A percentile compares a stretch with the other conserved stretches of the same genome.
These are phyloP conservation scores for Suillus discolor DNA, from an alignment of 768 basidiomycete genomes.

Conservation along the genomic window DNA sequence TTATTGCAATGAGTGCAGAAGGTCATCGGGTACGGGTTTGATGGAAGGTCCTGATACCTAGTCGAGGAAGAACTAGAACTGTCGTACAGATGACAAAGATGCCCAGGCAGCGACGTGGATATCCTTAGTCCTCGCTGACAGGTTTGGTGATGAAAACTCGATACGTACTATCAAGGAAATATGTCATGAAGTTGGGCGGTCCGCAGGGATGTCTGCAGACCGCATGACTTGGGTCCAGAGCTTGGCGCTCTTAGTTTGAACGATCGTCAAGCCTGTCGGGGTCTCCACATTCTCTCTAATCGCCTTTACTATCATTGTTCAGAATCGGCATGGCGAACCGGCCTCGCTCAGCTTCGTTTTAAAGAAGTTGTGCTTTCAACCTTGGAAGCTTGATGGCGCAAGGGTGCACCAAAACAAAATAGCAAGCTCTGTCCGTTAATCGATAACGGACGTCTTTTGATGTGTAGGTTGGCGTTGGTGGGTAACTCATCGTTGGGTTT, in stretches of 20 bases:
- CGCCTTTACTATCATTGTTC: conserved; percentile 74
- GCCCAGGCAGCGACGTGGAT: conserved; percentile 21
- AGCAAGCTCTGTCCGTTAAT: conserved; percentile 65
- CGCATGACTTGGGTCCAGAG: conserved; percentile 11
- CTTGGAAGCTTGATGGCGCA: conserved; percentile 53
- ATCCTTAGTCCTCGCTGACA: conserved; percentile 4
- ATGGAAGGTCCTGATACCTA: conserved; percentile 18
- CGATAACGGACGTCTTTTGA: conserved; percentile 73
- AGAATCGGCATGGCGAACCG: conserved; percentile 30
- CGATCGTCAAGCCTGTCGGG: conserved; percentile 69
- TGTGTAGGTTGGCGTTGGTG: conserved; percentile 81
- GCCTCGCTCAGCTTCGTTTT: conserved; percentile 56
- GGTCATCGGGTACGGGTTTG: conserved; percentile 40
- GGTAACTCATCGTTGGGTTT: conserved; percentile 63
- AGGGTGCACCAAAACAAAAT: conserved; percentile 66
- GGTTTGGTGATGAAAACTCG: conserved; percentile 12
- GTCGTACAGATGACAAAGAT: conserved; percentile 17
- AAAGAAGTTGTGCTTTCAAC: conserved; percentile 65
- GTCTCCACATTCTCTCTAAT: conserved; percentile 67
- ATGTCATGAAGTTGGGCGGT: conserved; percentile 4
- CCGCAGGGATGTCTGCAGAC: conserved; percentile 9
- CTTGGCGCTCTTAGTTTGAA: conserved; percentile 63
- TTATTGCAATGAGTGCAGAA: conserved; percentile 37
- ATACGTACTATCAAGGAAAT: neutral
- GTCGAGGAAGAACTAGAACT: conserved; percentile 21